Evolutionary conservation across 192 early-diverging fungal species (phyloP), one percentile per base, ranked within the genome.

Genomic region (Coemansia sp.): DNA sequence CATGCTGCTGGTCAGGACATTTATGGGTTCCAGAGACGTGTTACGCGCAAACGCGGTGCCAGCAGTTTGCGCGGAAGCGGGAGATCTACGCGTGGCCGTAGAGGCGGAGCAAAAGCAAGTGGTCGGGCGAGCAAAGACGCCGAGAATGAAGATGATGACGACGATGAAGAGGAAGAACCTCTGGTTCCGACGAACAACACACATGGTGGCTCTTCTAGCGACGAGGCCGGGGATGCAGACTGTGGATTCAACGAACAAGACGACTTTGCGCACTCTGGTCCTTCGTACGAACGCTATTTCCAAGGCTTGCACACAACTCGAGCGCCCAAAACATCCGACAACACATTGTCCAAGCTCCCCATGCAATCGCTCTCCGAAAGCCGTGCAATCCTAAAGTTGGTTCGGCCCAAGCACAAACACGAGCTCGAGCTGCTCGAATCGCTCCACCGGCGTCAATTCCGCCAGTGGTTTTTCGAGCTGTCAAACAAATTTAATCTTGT

Each of bases 391-490:
- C 62, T 93, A 38, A 60, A 84, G 25, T 61, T 65, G 12, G 75
- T 83, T 1, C 85, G 87, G 6, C 41, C 60, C 14, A 91, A 90
- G 39, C 92, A 94, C 62, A 61, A 78, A 2, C 26, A 66, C 9
- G 89, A 92, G 70, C 80, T 86, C 26, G 75, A 76, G 22, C 73
- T 82, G 22, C 61, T 92, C 12, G 59, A 64, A 10, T n/a, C 66
- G 2, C 68, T 85, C 3, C 89, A 92, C 48, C 78, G 84, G 31
- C 73, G 77, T 11, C 78, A 86, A 57, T 98, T 94, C 62, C 75
- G 74, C 1, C 93, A 99, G 66, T 98, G 95, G 95, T 82, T 74
- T 52, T 94, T 94, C 84, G 93, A 97, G 68, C 75, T 97, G 4
- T 54, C 67, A 3, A 80, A 82, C 11, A 94, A 92, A 1, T 99